phyloP scores from a whole-genome alignment of 805 yeast genomes.

The Tetrapisispora pingtungensis region DNA sequence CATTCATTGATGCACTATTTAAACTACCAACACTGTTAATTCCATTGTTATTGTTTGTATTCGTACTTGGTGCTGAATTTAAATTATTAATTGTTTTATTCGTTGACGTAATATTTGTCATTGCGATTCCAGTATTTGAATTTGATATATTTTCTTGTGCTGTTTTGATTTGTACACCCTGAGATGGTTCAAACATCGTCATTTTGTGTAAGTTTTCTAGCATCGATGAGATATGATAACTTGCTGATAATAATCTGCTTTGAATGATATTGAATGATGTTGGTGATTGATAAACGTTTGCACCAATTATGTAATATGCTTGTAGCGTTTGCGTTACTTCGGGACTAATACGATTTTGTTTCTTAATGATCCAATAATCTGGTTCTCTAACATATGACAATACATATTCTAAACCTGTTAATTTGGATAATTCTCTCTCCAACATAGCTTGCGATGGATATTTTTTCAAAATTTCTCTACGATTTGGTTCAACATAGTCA shows the following conservation, averaged over 20 bases:
- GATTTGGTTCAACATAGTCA: conserved; percentile 14
- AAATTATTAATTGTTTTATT: conserved; percentile 3
- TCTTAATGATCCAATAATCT: conserved; percentile 83
- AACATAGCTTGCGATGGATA: conserved; percentile 30
- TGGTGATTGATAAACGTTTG: conserved; percentile 89
- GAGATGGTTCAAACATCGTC: conserved; percentile 49
- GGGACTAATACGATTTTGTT: conserved; percentile 52
- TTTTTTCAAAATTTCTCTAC: conserved; percentile 16
- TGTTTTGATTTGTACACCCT: conserved; percentile 34
- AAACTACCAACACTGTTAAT: background rate
- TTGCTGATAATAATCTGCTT: conserved; percentile 52
- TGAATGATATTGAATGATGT: conserved; percentile 59
- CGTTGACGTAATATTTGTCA: conserved; percentile 6
- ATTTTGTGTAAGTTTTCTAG: conserved; percentile 37
- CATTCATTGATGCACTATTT: conserved; percentile 5
- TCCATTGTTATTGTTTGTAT: background rate
- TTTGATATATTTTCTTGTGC: conserved; percentile 4
- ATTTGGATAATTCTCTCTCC: conserved; percentile 53
- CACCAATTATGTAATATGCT: conserved; percentile 83
- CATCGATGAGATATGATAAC: conserved; percentile 35
- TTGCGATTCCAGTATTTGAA: background rate
- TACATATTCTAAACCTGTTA: conserved; percentile 81
- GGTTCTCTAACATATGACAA: conserved; percentile 73
- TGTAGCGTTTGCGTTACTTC: conserved; percentile 40
- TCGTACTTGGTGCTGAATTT: background rate